phyloP scores from a whole-genome alignment of 1,284 basidiomycete genomes.

The Puccinia novopanici region DNA sequence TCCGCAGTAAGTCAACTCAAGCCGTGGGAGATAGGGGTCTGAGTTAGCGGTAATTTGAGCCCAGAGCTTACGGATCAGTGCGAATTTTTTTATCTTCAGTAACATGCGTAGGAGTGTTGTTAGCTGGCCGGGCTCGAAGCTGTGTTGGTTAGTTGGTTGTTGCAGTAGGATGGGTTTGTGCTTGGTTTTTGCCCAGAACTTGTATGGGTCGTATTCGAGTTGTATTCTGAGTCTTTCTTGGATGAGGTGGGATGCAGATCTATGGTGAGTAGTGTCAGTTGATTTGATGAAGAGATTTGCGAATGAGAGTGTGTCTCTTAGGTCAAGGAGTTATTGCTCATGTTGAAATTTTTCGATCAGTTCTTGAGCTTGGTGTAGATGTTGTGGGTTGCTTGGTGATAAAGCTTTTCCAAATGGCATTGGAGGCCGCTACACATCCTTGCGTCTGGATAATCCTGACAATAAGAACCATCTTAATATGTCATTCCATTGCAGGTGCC shows the following conservation, averaged over 20 bases:
- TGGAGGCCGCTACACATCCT: constrained; percentile 79
- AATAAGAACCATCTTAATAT: constrained; percentile 78
- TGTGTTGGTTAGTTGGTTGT: not conserved
- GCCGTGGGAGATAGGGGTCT: constrained; percentile 50
- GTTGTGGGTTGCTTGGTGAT: not conserved
- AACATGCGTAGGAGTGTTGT: constrained; percentile 50
- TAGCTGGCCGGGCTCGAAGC: constrained; percentile 52
- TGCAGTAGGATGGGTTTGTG: not conserved
- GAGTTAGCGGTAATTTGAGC: constrained; percentile 52
- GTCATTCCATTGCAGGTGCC: constrained; percentile 69
- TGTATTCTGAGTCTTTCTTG: constrained; percentile 21
- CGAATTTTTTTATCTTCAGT: constrained; percentile 51
- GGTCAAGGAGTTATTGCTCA: not conserved
- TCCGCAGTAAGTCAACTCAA: constrained; percentile 52
- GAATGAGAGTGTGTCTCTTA: constrained; percentile 17
- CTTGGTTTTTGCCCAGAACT: constrained; percentile 27
- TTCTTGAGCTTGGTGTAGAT: not conserved
- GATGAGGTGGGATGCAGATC: not conserved
- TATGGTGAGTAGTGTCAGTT: not conserved
- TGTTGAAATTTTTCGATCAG: not conserved
- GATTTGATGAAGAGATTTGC: constrained; percentile 39
- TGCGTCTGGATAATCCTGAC: constrained; percentile 79
- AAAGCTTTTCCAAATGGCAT: constrained; percentile 72
- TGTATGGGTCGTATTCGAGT: not conserved
- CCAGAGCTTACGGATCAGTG: constrained; percentile 51